phyloP scores from a whole-genome alignment of 139 green algal species.

The Coelastrella sp. region DNA sequence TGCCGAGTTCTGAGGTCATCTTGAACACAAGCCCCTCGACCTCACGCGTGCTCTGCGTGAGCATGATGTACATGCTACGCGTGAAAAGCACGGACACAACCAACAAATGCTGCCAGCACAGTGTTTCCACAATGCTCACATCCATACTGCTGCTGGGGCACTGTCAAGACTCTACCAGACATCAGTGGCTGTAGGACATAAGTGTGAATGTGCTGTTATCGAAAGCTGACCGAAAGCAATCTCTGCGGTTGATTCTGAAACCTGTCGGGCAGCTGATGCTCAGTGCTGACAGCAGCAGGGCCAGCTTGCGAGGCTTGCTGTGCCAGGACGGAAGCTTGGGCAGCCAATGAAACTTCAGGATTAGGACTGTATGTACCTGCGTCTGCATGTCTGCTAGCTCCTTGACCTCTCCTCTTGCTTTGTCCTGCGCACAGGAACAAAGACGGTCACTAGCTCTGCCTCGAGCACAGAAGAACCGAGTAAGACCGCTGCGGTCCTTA shows the following conservation, averaged over 20 bases:
- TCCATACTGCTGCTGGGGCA: not conserved
- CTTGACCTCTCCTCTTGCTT: slow-evolving; percentile 37
- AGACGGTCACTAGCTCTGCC: not conserved
- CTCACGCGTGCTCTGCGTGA: slow-evolving; percentile 41
- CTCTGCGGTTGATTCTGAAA: too few species aligned
- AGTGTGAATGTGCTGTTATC: too few species aligned
- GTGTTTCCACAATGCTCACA: not conserved
- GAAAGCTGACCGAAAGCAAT: too few species aligned
- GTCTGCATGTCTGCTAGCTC: slow-evolving; percentile 38
- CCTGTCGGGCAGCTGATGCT: too few species aligned
- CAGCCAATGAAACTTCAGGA: not conserved
- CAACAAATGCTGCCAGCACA: not conserved
- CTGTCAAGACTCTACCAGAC: too few species aligned
- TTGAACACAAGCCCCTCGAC: slow-evolving; percentile 66
- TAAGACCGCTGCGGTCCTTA: not conserved
- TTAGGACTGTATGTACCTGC: not conserved
- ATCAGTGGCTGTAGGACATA: too few species aligned
- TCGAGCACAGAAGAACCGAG: not conserved
- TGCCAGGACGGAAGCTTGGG: too few species aligned
- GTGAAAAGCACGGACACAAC: not conserved
- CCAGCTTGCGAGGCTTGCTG: too few species aligned
- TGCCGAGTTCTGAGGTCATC: slow-evolving; percentile 53
- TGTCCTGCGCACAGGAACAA: slow-evolving; percentile 24
- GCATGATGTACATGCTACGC: not conserved
- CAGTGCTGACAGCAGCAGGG: too few species aligned